phyloP scores from a whole-genome alignment of 2,329 filamentous ascomycete species.

The Sclerotinia borealis region DNA sequence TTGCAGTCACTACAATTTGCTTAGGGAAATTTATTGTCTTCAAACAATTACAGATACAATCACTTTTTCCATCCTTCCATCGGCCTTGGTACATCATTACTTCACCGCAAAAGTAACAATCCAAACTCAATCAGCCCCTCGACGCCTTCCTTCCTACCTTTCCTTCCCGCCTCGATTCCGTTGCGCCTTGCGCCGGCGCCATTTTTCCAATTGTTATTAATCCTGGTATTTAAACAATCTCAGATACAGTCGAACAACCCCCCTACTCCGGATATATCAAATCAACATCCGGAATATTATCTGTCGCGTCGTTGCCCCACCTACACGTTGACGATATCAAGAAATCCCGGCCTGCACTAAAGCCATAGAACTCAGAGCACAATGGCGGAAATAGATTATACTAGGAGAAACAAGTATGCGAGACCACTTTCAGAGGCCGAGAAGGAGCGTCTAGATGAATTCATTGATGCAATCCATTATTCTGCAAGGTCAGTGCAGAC shows the following conservation, averaged over 20 bases:
- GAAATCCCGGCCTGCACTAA: neutral
- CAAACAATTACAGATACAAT: neutral
- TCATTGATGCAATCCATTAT: slow-evolving; percentile 90
- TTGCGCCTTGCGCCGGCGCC: slow-evolving; percentile 1
- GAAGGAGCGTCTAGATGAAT: slow-evolving; percentile 80
- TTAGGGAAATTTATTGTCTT: neutral
- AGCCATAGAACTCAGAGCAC: neutral
- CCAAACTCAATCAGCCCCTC: neutral
- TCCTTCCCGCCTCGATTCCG: neutral
- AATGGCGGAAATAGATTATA: slow-evolving; percentile 51
- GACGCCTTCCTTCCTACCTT: neutral
- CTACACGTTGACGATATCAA: neutral
- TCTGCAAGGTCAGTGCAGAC: slow-evolving; percentile 65
- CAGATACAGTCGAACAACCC: neutral
- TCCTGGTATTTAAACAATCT: neutral
- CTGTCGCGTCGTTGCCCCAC: slow-evolving; percentile 7
- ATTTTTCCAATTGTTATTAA: neutral
- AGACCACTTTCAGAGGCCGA: slow-evolving; percentile 75
- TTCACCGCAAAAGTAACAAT: slow-evolving; percentile 3
- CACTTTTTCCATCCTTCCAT: neutral
- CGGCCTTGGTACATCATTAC: neutral
- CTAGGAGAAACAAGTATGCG: slow-evolving; percentile 79
- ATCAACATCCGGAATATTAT: neutral
- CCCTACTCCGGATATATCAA: neutral
- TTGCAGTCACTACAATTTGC: slow-evolving; percentile 3